Evolutionary conservation across 2,329 filamentous ascomycete genomes (phyloP).

Genomic region (Xylariaceae sp.): DNA sequence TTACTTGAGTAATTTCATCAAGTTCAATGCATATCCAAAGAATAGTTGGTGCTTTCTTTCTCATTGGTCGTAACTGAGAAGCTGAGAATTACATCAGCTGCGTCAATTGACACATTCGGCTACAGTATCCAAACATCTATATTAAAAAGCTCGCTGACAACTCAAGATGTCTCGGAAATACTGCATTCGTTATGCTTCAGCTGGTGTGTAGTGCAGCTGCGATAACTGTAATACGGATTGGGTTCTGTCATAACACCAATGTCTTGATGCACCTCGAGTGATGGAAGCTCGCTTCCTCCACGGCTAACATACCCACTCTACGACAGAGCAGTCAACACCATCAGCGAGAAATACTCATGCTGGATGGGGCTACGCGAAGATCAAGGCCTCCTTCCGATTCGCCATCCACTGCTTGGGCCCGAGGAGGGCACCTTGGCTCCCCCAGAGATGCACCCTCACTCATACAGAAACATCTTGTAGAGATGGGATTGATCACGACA

Average conservation of each 20-base stretch:
- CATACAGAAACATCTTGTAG: neutral
- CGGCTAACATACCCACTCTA: neutral
- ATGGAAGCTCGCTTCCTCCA: neutral
- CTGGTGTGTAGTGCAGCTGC: too few species aligned
- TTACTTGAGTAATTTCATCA: too few species aligned
- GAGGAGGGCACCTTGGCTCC: neutral
- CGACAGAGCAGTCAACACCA: too few species aligned
- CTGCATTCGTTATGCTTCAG: neutral
- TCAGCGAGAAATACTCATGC: neutral
- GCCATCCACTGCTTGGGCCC: neutral
- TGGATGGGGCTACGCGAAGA: neutral
- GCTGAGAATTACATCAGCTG: too few species aligned
- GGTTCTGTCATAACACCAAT: too few species aligned
- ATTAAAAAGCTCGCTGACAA: neutral
- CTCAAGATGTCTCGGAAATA: slow-evolving; percentile 5
- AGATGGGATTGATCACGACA: slow-evolving; percentile 9
- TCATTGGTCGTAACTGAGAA: too few species aligned
- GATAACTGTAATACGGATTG: too few species aligned
- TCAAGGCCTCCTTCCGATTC: slow-evolving; percentile 1
- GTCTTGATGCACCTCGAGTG: too few species aligned
- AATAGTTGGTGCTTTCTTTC: too few species aligned
- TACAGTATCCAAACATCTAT: neutral
- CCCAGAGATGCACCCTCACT: neutral
- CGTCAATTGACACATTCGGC: too few species aligned
- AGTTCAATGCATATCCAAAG: too few species aligned